phyloP scores from a whole-genome alignment of 208 protist species.

The Blechomonas ayalai region DNA sequence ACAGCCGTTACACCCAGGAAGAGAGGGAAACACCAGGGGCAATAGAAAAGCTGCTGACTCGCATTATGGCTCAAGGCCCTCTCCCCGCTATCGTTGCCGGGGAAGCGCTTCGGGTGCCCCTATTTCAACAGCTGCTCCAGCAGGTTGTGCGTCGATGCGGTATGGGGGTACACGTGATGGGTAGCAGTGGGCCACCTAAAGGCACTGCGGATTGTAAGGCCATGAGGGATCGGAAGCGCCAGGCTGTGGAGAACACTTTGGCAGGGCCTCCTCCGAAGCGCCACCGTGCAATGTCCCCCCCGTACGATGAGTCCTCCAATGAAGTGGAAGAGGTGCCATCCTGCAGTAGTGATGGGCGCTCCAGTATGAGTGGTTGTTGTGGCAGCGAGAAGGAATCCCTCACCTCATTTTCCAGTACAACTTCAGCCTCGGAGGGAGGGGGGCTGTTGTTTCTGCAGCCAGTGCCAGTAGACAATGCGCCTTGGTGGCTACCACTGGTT shows the following conservation, averaged over 20 bases:
- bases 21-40: constrained; percentile 9
- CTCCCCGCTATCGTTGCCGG: constrained; percentile 35
- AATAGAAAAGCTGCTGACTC: constrained; percentile 25
- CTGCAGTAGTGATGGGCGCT: not conserved
- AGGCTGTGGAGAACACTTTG: not conserved
- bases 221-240: not conserved
- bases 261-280: not conserved
- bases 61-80: constrained; percentile 16
- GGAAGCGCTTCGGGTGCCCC: constrained; percentile 47
- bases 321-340: not conserved
- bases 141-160: constrained; percentile 16
- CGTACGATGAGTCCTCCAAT: not conserved
- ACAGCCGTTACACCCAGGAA: not conserved
- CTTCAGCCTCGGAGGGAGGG: constrained; percentile 6
- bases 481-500: constrained; percentile 49
- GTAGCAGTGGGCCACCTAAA: not conserved
- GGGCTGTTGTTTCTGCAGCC: constrained; percentile 23
- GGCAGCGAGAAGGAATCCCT: constrained; percentile 9
- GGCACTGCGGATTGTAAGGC: too few species aligned
- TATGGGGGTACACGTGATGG: not conserved
- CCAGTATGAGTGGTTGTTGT: too few species aligned
- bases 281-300: not conserved
- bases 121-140: constrained; percentile 22
- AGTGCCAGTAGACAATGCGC: constrained; percentile 18
- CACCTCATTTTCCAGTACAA: constrained; percentile 8